Base-by-base conservation (phyloP, 495 filamentous ascomycete genomes). In the Xanthoparmelia taractica region DNA sequence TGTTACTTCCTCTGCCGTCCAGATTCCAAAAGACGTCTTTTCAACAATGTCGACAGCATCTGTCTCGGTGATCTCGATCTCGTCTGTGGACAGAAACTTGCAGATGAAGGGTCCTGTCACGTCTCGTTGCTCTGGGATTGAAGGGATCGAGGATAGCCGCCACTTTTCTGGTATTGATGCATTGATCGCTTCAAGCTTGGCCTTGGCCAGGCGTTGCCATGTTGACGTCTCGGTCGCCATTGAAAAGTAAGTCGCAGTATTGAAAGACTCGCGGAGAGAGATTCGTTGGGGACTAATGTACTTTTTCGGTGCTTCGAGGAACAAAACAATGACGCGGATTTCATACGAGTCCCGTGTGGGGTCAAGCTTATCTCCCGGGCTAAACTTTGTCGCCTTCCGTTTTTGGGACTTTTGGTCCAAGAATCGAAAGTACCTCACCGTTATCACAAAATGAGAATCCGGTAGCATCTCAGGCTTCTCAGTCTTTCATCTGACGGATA, bases 401-500 rank as follows among this genome's bases (percentile, higher is more conserved):
- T 62, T n/a, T 65, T 36, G 18, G 61, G 23, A 45, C 40, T 43
- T 43, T 36, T 4, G 34, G 4, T 36, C 10, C 5, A 10, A 36
- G 34, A 36, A 36, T 36, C 10, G 34, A 10, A 36, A 36, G 34
- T 36, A 36, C 34, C 34, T 10, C 10, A 36, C 34, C 10, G 34
- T 36, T 36, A 36, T 10, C 15, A 45, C n/a, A n/a, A n/a, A n/a
- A n/a, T n/a, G n/a, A n/a, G n/a, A n/a, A n/a, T n/a, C n/a, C n/a
- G n/a, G n/a, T 17, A 45, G 7, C 13, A 43, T 17, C 40, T 47
- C n/a, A 25, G 8, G 1, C 43, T 15, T 34, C 18, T 69, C 63
- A 82, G 60, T 85, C 86, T 71, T 78, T 85, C 87, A 96, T 95
- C 74, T 97, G 94, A 66, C 92, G 82, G 17, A 97, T 86, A 72